Evolutionary conservation across 2,329 filamentous ascomycete species (phyloP).

Genomic region (Teratosphaeria gauchensis): DNA sequence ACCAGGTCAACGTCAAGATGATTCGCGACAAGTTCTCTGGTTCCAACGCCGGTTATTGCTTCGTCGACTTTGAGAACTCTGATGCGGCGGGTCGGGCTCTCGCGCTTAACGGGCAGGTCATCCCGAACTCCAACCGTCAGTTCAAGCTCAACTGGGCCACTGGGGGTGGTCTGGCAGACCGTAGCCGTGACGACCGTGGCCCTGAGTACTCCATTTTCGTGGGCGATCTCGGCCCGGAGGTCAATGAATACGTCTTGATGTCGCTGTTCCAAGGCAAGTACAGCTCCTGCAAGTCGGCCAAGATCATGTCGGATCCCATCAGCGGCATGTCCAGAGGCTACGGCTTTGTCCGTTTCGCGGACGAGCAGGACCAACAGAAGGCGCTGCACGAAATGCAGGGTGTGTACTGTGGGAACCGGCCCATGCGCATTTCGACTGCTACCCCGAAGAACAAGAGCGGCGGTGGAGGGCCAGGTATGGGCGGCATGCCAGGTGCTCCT

Average conservation of each 20-base stretch:
- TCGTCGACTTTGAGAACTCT: slow-evolving; percentile 79
- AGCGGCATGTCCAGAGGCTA: slow-evolving; percentile 96
- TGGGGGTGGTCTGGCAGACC: slow-evolving; percentile 87
- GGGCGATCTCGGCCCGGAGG: slow-evolving; percentile 91
- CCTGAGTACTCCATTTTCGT: slow-evolving; percentile 97
- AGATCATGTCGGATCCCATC: slow-evolving; percentile 99
- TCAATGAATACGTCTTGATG: slow-evolving; percentile 96
- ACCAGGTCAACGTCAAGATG: slow-evolving; percentile 97
- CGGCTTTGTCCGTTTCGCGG: slow-evolving; percentile 93
- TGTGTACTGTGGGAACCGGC: slow-evolving; percentile 95
- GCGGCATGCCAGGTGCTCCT: slow-evolving; percentile 41
- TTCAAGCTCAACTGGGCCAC: slow-evolving; percentile 99
- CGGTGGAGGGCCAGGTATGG: slow-evolving; percentile 37
- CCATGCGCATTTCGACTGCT: slow-evolving; percentile 96
- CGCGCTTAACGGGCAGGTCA: slow-evolving; percentile 74
- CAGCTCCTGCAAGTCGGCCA: slow-evolving; percentile 95
- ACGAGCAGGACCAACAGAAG: slow-evolving; percentile 91
- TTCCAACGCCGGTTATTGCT: slow-evolving; percentile 97
- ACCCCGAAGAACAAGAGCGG: slow-evolving; percentile 84
- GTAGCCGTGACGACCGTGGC: slow-evolving; percentile 87
- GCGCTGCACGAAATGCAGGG: slow-evolving; percentile 97
- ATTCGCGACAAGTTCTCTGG: slow-evolving; percentile 97
- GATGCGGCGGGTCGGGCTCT: slow-evolving; percentile 87
- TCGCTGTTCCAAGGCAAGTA: slow-evolving; percentile 95
- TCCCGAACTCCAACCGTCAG: slow-evolving; percentile 85